Evolutionary conservation across 202 grass and related monocot species (phyloP).

Genomic region (Musa balbisiana): DNA sequence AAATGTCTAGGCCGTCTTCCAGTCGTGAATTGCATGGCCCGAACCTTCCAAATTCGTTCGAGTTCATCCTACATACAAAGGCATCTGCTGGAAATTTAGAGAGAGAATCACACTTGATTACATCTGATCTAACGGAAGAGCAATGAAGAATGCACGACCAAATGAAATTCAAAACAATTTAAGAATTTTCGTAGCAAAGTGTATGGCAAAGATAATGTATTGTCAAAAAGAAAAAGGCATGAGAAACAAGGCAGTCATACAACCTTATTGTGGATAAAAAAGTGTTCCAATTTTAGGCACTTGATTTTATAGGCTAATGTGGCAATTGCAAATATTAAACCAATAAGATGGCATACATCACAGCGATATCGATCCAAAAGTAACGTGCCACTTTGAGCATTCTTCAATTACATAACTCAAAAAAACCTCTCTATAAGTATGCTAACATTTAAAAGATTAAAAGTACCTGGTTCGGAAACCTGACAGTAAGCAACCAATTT

Average conservation of each 20-base stretch:
- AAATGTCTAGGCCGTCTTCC: slow-evolving; percentile 34
- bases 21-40: slow-evolving; percentile 13
- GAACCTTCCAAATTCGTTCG: too few species aligned
- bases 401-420: too few species aligned
- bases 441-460: too few species aligned
- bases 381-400: not conserved
- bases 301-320: not conserved
- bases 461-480: too few species aligned
- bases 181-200: not conserved
- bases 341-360: not conserved
- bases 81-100: slow-evolving; percentile 33
- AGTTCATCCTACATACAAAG: slow-evolving; percentile 35
- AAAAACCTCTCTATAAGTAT: too few species aligned
- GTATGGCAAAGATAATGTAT: not conserved
- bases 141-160: too few species aligned
- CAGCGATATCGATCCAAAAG: not conserved
- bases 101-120: not conserved
- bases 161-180: too few species aligned
- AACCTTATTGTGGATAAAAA: not conserved
- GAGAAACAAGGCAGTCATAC: not conserved
- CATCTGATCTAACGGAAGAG: not conserved
- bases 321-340: not conserved
- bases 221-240: not conserved
- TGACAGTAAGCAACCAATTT: too few species aligned
- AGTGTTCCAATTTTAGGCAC: not conserved